Evolutionary conservation across 2,329 filamentous ascomycete species (phyloP).

Genomic region (Colletotrichum lupini): DNA sequence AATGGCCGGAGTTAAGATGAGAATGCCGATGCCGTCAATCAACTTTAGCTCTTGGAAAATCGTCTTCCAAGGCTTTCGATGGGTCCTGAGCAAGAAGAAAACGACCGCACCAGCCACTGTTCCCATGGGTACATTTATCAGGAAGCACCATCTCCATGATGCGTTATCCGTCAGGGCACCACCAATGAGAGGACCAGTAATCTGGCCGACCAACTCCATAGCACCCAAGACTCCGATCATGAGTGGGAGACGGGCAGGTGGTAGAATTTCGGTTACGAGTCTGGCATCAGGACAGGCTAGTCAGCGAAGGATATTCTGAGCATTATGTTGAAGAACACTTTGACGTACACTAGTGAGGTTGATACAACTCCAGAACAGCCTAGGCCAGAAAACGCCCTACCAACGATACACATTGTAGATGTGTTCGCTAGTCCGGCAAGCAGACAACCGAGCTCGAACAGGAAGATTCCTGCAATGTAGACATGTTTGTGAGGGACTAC

Average conservation of each 20-base stretch:
- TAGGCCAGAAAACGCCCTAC: background rate
- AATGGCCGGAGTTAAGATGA: background rate
- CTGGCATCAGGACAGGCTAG: background rate
- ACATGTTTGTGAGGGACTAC: background rate
- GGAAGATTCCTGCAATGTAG: background rate
- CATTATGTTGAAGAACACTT: background rate
- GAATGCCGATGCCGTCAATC: background rate
- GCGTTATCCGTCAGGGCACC: background rate
- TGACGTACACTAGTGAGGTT: background rate
- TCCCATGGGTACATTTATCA: background rate
- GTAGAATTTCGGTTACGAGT: background rate
- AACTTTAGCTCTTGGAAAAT: background rate
- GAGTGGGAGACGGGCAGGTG: background rate
- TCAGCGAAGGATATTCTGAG: background rate
- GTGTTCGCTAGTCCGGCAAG: background rate
- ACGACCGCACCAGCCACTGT: background rate
- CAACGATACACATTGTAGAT: background rate
- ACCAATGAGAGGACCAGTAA: background rate
- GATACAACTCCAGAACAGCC: background rate
- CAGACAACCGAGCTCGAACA: background rate
- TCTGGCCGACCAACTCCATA: background rate
- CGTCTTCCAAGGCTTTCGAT: background rate
- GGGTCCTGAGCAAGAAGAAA: background rate
- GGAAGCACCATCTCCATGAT: background rate
- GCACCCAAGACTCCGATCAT: background rate